Evolutionary conservation across 2,329 filamentous ascomycete genomes (phyloP), one percentile per base, ranked within the genome.

Genomic region (Aspergillus hortae): DNA sequence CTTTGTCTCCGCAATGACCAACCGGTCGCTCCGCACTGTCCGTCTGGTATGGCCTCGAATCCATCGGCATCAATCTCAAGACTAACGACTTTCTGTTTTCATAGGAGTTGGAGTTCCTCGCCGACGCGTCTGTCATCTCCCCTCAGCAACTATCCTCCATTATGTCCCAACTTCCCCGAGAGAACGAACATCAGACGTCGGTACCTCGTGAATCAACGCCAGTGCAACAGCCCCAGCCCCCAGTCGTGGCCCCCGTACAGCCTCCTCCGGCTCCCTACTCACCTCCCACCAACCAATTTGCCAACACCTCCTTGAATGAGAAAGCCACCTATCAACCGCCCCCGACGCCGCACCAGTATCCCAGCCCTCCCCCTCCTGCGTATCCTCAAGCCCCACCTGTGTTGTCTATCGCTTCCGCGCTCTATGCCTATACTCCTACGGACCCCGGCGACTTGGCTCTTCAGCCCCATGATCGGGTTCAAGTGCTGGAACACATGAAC

Each of bases 401-500:
- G 41, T 78, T 96, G 54, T 84, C 85, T 51, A 80, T 88, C 60
- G 91, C 90, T 23, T 84, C 84, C 21, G 92, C 92, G 6, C 79
- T 96, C 45, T 97, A 96, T 77, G 81, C 82, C 56, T 97, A 96
- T 77, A 81, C 80, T 32, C 89, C 87, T 7, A 80, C 87, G 38
- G 92, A 96, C 68, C 81, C 85, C 4, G 90, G 90, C 54, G 92
- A 97, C 69, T 79, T 95, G 57, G 84, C 83, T 2, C 84, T 97
- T 54, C 84, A 90, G 67, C 85, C 87, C 56, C 87, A 92, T 67
- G 92, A 97, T 74, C 79, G 80, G 58, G 80, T 97, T 61, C 81
- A 84, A 53, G 88, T 97, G 19, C 83, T 85, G 59, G 90, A 96
- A 74, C 92, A 95, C 77, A 94, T 96, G 87, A 97, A 97, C 74